Evolutionary conservation across 176 grass and related monocot genomes (phyloP), one percentile per base, ranked within the genome.

Genomic region (barley (Hordeum vulgare)): DNA sequence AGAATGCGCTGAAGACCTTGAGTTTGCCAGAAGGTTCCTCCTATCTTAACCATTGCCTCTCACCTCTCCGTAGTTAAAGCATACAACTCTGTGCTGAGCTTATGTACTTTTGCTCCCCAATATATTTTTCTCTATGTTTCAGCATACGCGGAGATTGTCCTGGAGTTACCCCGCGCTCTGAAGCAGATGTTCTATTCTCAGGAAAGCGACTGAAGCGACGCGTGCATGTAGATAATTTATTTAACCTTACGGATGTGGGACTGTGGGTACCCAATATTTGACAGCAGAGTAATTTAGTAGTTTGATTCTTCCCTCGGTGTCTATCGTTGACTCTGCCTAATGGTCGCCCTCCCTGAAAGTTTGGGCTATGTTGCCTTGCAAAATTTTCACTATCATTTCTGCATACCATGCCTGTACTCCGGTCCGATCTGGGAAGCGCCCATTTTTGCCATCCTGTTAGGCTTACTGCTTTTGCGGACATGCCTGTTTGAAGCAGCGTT

Each of bases 131-230:
- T 45, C n/a, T 24, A 5, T 74, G 71, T 77, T 80, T 80, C 82
- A 98, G 96, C 96, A 31, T 98, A 93, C 59, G 96, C 96, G 9
- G 96, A 98, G 76, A 91, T 98, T 36, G 90, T 98, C 77, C 90
- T 98, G 66, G 87, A 93, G 31, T 83, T 98, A 20, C 89, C 90
- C 25, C 89, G 65, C 34, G 85, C 92, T 63, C 70, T 98, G 84
- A 94, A 89, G 89, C 90, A 87, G 79, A 81, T 85, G 73, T 90
- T 86, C 62, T 86, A 85, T 20, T 82, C 81, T 57, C 77, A 91
- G 47, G 80, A 74, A 42, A 86, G 76, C 71, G 90, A 88, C 63
- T 91, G 82, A 91, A 71, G 80, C 7, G 18, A 86, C 66, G 67
- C 9, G 6, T 31, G 17, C 27, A 0, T 28, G 41, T 82, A 65